A percentile compares a stretch with the other conserved stretches of the same genome.
Conservation (phyloP, 192 early-diverging fungal genomes). For the Entomortierella chlamydospora region DNA sequence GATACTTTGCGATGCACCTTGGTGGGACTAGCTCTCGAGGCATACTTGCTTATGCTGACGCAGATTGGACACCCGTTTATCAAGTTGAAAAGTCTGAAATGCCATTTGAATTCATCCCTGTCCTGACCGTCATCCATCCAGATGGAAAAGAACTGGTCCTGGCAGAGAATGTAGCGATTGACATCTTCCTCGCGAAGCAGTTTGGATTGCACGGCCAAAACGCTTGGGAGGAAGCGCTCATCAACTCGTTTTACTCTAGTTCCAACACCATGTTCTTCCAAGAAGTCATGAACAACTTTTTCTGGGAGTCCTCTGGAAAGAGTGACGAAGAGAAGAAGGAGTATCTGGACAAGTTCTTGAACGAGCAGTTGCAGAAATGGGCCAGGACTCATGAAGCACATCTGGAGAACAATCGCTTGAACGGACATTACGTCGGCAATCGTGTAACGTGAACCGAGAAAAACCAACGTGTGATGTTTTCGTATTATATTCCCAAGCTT, state of each 20-base stretch:
- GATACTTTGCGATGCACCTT: conserved; percentile 32
- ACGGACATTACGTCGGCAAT: conserved; percentile 38
- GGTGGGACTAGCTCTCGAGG: conserved; percentile 25
- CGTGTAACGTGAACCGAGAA: conserved; percentile 13
- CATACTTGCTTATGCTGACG: conserved; percentile 33
- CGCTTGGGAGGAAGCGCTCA: conserved; percentile 34
- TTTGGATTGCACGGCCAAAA: conserved; percentile 28
- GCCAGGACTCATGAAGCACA: conserved; percentile 26
- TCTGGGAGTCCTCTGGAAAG: conserved; percentile 29
- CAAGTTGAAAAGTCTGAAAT: conserved; percentile 13
- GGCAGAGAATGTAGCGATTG: conserved; percentile 31
- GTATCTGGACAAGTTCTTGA: conserved; percentile 28
- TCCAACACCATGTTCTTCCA: conserved; percentile 38
- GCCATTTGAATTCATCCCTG: conserved; percentile 31
- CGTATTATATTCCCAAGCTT: no score
- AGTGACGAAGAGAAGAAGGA: conserved; percentile 15
- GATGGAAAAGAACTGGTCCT: conserved; percentile 23
- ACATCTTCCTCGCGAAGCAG: conserved; percentile 42
- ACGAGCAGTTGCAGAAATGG: conserved; percentile 7
- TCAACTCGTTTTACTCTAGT: conserved; percentile 33
- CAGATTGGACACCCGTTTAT: conserved; percentile 29
- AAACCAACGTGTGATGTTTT: neutral
- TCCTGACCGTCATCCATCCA: conserved; percentile 30
- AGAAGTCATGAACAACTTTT: conserved; percentile 35
- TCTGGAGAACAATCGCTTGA: conserved; percentile 18